phyloP scores from a whole-genome alignment of 768 basidiomycete species.

The Russula olivacea region DNA sequence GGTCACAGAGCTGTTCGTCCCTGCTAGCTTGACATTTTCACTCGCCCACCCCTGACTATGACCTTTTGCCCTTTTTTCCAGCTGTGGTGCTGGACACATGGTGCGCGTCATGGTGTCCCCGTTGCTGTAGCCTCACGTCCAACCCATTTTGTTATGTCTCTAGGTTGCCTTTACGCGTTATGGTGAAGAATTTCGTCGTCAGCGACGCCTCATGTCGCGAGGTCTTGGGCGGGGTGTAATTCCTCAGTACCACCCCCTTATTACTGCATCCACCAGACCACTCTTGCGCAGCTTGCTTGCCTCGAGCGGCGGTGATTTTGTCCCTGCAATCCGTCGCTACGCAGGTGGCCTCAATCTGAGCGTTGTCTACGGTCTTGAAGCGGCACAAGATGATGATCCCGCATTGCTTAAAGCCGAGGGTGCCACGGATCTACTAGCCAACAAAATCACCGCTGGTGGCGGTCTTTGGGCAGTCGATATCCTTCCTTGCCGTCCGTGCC shows the following conservation, averaged over 20 bases:
- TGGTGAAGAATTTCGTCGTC: conserved; percentile 22
- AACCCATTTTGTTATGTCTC: background rate
- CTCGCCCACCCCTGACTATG: background rate
- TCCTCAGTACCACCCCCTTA: conserved; percentile 21
- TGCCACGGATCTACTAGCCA: conserved; percentile 38
- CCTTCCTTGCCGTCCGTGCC: conserved; percentile 34
- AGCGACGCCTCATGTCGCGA: conserved; percentile 23
- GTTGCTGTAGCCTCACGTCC: background rate
- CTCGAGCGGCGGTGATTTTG: conserved; percentile 15
- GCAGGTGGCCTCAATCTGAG: conserved; percentile 25
- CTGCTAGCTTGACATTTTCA: background rate
- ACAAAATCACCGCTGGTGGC: conserved; percentile 40
- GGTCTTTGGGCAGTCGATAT: conserved; percentile 41
- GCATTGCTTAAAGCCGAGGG: conserved; percentile 41
- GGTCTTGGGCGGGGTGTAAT: conserved; percentile 17
- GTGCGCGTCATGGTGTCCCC: background rate
- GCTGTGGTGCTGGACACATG: conserved; percentile 24
- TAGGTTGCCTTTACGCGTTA: conserved; percentile 25
- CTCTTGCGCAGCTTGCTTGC: conserved; percentile 21
- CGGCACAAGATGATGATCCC: conserved; percentile 36
- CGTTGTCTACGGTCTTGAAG: conserved; percentile 59
- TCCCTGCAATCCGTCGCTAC: conserved; percentile 22
- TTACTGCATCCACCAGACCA: conserved; percentile 19
- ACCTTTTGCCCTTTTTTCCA: background rate
- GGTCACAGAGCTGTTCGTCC: conserved; percentile 61